Base-by-base conservation (phyloP, 2,329 filamentous ascomycete genomes). In the Fulvia fulva region DNA sequence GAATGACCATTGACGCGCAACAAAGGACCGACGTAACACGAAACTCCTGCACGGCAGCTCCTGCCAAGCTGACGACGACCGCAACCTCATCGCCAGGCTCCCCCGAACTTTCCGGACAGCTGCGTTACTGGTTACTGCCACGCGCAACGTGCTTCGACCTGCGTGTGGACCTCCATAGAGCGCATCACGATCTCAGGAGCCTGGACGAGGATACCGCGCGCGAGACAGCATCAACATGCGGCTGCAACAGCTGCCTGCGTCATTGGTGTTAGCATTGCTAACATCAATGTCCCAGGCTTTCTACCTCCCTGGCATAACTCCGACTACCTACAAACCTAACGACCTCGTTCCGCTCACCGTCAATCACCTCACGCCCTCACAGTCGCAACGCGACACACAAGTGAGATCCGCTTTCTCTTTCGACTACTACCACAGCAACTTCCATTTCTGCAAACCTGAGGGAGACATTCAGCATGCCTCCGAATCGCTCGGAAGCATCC, bases 391-490 rank as follows among this genome's bases (percentile, higher is more conserved):
- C 63, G 91, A 96, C 75, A 84, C 88, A 25, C 87, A 91, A 67
- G 81, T 97, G 43, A 90, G 91, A 73, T 95, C 92, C n/a, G 88
- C 96, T 55, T 87, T 97, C 69, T 90, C 93, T 4, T 99, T 90
- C 81, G 93, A 97, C 76, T 97, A 99, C 80, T 99, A 99, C 74
- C 86, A 94, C 68, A 84, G 87, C 5, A 83, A 83, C 3, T 96
- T 99, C 76, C 86, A 89, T 71, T 96, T 97, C 79, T 99, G 94
- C 76, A 78, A 83, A 67, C 94, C 93, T 1, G 78, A 88, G 56
- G 86, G 81, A 60, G 90, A 90, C 1, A 87, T 91, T 8, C 75
- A 92, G 72, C 83, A 89, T 78, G 85, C 96, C 22, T 87, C 90
- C 43, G 94, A 97, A 77, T 94, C 90, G 64, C 76, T 99, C 63